A percentile compares a stretch with the other conserved stretches of the same genome.
Evolutionary conservation across 2,329 filamentous ascomycete genomes (phyloP).

Genomic region (Fusarium sp.): DNA sequence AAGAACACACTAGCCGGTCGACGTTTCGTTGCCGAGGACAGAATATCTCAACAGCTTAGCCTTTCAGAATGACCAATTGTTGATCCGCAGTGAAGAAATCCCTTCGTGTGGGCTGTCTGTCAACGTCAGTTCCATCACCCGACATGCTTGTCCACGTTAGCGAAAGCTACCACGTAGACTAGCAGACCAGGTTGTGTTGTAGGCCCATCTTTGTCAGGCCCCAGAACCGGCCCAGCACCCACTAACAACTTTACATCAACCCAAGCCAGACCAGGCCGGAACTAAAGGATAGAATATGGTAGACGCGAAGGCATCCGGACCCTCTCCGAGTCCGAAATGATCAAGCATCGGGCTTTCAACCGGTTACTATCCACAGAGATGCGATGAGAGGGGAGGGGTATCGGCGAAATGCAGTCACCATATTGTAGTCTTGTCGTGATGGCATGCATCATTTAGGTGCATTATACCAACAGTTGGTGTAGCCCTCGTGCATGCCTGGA

Average conservation of each 20-base stretch:
- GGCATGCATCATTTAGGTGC: slow-evolving; percentile 43
- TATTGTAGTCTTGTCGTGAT: slow-evolving; percentile 20
- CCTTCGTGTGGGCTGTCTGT: slow-evolving; percentile 35
- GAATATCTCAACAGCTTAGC: background rate
- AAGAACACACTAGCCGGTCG: background rate
- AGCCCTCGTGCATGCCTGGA: slow-evolving; percentile 7
- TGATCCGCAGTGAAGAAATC: slow-evolving; percentile 5
- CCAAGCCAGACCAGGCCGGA: slow-evolving; percentile 7
- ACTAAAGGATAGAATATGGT: slow-evolving; percentile 16
- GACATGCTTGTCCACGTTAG: slow-evolving; percentile 39
- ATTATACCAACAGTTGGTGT: slow-evolving; percentile 27
- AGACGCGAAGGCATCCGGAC: slow-evolving; percentile 28
- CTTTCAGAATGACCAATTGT: slow-evolving; percentile 4
- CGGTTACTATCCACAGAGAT: background rate
- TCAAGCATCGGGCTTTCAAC: slow-evolving; percentile 16
- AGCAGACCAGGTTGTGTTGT: slow-evolving; percentile 10
- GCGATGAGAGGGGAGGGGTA: slow-evolving; percentile 19
- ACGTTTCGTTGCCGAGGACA: background rate
- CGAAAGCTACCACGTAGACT: slow-evolving; percentile 20
- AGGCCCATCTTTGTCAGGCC: slow-evolving; percentile 32
- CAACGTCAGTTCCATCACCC: slow-evolving; percentile 37
- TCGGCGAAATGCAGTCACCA: slow-evolving; percentile 10
- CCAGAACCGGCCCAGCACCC: slow-evolving; percentile 31
- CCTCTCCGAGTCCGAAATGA: slow-evolving; percentile 18
- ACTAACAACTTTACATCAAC: slow-evolving; percentile 24